Evolutionary conservation across 2,329 filamentous ascomycete genomes (phyloP), one percentile per base, ranked within the genome.

Genomic region (Geoglossum cookeanum): DNA sequence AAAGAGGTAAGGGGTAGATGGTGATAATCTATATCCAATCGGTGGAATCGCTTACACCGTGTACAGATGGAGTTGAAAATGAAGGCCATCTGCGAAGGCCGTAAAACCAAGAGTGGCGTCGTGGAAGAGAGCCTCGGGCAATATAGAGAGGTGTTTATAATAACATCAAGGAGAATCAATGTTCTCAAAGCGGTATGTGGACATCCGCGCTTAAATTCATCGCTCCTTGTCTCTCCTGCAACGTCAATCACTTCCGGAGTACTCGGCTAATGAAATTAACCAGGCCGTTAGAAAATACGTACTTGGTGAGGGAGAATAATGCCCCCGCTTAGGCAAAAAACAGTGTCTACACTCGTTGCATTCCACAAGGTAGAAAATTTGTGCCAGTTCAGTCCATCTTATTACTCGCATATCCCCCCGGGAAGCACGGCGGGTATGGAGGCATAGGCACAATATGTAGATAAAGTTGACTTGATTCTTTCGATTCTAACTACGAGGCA

Each of bases 51-150:
- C 22, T 33, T 29, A 44, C 45, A 37, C 11, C n/a, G 15, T 5
- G 17, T 55, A 59, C 62, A 76, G 75, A 96, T 96, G 88, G 92
- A 98, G 70, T 72, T 88, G 60, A 87, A 89, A 68, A 96, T 98
- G 91, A 92, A 90, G 68, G 87, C 87, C 58, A 96, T 98, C 58
- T 97, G 92, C 70, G 89, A 91, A 59, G 92, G 92, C 30, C 81
- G 79, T 55, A 85, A 81, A 61, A 86, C 83, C 37, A 84, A 81
- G 65, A 77, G 79, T 57, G 78, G 80, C 22, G 87, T 98, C 52
- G 78, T 98, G 47, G 77, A 82, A 57, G 84, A 94, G 68, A 95
- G 85, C 67, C 74, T 98, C 58, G 79, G 83, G 60, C 87, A 92
- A 72, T 98, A 97, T 68, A 81, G 84, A 55, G 81, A 83, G 56